Conservation (phyloP, 192 early-diverging fungal genomes). For the Backusella macrospora region DNA sequence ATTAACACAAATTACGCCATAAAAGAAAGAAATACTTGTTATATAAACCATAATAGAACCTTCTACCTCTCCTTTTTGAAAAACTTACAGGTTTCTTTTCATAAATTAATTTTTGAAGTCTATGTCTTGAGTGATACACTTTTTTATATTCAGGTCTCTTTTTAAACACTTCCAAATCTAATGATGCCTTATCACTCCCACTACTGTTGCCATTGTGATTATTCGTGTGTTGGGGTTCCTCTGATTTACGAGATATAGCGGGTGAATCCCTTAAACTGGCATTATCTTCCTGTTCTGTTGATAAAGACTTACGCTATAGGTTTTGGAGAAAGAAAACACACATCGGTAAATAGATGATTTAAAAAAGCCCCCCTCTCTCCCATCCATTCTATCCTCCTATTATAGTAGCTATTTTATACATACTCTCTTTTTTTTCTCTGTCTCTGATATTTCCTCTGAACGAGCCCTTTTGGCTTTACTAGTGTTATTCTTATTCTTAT, state of each 20-base stretch:
- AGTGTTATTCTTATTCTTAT: neutral
- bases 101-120: conserved; percentile 37
- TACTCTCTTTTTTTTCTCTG: conserved; percentile 17
- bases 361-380: too few relatives aligned
- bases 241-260: neutral
- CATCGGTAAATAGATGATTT: neutral
- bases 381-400: too few relatives aligned
- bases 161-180: neutral
- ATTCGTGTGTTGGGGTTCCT: neutral
- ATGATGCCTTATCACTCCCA: neutral
- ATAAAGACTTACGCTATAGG: conserved; percentile 16
- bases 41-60: neutral
- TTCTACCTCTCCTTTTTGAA: too few relatives aligned
- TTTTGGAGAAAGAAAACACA: neutral
- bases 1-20: neutral
- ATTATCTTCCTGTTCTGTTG: conserved; percentile 14
- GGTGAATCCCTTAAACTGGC: neutral
- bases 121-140: conserved; percentile 34
- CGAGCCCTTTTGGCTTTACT: neutral
- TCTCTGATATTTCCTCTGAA: neutral
- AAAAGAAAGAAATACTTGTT: too few relatives aligned
- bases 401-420: neutral
- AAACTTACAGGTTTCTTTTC: conserved; percentile 32
- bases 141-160: conserved; percentile 26
- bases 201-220: neutral